Evolutionary conservation across 2,329 filamentous ascomycete genomes (phyloP), one percentile per base, ranked within the genome.

Genomic region (Dactylonectria macrodidyma): DNA sequence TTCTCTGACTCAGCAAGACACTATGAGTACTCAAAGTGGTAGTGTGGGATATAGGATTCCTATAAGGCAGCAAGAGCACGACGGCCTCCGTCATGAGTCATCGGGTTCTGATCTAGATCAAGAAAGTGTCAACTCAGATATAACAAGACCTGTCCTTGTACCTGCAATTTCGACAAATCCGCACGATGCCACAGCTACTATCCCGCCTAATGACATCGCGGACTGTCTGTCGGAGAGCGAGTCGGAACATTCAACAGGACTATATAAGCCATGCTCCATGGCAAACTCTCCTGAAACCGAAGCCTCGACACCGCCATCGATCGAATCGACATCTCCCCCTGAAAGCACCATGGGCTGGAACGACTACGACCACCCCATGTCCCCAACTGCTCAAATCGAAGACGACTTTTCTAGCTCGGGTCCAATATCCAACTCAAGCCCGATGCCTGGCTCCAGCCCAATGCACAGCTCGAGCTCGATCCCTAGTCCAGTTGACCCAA

Each of bases 1-100:
- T 1, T 59, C 62, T 11, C 56, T 65, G n/a, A 65, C 62, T 10
- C 62, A 65, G 19, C 56, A 59, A 48, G 62, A 65, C 9, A 65
- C 62, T 3, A 22, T 51, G 12, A 65, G 62, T 33, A 65, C 62
- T n/a, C 47, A 16, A 5, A 65, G 62, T 19, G 62, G 26, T 1
- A 36, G n/a, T 22, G 9, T 12, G 24, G 24, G 30, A 24, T n/a
- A 48, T 30, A 7, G 30, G 2, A 14, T 54, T 12, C 52, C 48
- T 41, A 19, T 19, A 3, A 51, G 11, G 9, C 48, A n/a, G 7
- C 38, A 48, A 11, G 55, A 24, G 8, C 26, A 10, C 3, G 12
- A 19, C 33, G 14, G n/a, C n/a, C 19, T 26, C 6, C n/a, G 4
- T 24, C 16, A 12, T 16, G 22, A 10, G 1, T 36, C 26, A 7